phyloP scores from a whole-genome alignment of 192 early-diverging fungal species.

The Gonapodya sp. region DNA sequence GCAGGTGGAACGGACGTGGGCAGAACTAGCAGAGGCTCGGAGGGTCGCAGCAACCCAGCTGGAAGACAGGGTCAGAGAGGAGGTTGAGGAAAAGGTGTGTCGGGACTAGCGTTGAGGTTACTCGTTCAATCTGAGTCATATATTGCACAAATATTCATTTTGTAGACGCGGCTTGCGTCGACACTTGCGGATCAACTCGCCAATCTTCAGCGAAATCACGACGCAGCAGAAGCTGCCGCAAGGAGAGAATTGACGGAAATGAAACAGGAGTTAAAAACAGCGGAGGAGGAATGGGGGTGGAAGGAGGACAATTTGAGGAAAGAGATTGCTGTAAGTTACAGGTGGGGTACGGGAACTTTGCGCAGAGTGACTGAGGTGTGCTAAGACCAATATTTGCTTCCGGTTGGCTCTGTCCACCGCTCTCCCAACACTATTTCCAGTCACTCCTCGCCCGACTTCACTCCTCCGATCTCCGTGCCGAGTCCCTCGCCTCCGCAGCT shows the following conservation, averaged over 20 bases:
- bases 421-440: slow-evolving; percentile 2
- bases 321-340: slow-evolving; percentile 20
- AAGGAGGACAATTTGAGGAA: slow-evolving; percentile 30
- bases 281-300: slow-evolving; percentile 35
- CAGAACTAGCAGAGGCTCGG: background rate
- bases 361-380: background rate
- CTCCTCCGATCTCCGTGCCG: slow-evolving; percentile 27
- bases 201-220: slow-evolving; percentile 17
- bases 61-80: background rate
- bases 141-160: too few relatives aligned
- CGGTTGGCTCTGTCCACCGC: too few relatives aligned
- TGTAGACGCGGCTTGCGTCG: background rate
- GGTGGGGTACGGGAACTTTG: background rate
- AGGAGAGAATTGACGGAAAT: slow-evolving; percentile 16
- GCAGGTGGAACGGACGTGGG: background rate
- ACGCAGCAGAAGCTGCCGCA: slow-evolving; percentile 22
- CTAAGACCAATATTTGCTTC: background rate
- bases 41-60: background rate
- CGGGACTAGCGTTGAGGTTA: slow-evolving; percentile 4
- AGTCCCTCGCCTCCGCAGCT: slow-evolving; percentile 22
- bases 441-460: slow-evolving; percentile 25
- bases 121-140: background rate
- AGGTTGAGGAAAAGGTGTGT: slow-evolving; percentile 21
- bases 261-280: slow-evolving; percentile 17
- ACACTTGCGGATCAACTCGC: slow-evolving; percentile 16